A percentile compares a stretch with the other conserved stretches of the same genome.
phyloP scores from a whole-genome alignment of 139 green algal genomes.

The Asterochloris erici region DNA sequence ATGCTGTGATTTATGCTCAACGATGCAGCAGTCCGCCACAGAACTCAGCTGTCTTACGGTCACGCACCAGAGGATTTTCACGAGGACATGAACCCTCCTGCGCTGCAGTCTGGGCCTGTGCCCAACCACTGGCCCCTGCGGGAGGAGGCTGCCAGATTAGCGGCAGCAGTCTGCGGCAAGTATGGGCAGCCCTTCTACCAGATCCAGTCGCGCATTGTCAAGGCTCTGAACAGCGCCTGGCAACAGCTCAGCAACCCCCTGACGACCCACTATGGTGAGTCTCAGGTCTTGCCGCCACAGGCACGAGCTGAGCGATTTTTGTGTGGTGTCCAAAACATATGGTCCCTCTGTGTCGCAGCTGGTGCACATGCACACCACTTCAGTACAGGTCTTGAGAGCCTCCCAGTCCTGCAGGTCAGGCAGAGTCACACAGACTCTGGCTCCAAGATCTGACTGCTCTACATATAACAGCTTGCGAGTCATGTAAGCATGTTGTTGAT shows the following conservation, averaged over 20 bases:
- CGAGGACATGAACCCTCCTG: not conserved
- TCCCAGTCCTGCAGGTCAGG: no score
- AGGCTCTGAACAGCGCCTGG: slow-evolving; percentile 45
- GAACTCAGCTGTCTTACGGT: not conserved
- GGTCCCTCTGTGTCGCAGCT: no score
- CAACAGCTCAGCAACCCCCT: slow-evolving; percentile 50
- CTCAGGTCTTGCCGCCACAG: no score
- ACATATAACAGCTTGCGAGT: no score
- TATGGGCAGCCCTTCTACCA: slow-evolving; percentile 58
- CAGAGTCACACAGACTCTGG: no score
- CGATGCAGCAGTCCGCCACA: not conserved
- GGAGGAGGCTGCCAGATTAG: slow-evolving; percentile 50
- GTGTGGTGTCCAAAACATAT: no score
- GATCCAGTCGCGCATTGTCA: slow-evolving; percentile 56
- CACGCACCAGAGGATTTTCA: not conserved
- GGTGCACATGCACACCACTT: no score
- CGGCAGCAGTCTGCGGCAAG: slow-evolving; percentile 50
- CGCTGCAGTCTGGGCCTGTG: not conserved
- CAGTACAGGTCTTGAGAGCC: no score
- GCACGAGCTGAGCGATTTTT: no score
- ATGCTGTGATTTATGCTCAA: not conserved
- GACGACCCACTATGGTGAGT: slow-evolving; percentile 57
- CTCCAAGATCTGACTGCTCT: no score
- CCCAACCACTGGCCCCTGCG: slow-evolving; percentile 41
- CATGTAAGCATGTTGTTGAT: no score